Evolutionary conservation across 106 monocot species (phyloP).

Genomic region (Dioscorea dumetorum): DNA sequence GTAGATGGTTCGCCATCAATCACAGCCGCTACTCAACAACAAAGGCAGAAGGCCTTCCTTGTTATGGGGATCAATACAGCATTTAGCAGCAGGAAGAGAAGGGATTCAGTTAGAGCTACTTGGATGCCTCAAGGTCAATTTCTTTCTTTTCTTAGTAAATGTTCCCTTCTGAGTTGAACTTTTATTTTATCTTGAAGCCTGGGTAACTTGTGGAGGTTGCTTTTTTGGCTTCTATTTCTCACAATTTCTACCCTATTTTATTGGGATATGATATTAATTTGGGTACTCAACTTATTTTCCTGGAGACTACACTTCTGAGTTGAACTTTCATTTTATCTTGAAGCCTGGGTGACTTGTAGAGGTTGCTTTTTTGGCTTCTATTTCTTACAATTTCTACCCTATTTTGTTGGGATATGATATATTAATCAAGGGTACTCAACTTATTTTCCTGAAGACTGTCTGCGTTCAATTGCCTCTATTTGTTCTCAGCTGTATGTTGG

Average conservation of each 20-base stretch:
- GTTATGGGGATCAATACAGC: conserved; percentile 97
- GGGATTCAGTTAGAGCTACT: conserved; percentile 84
- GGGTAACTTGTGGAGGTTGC: neutral
- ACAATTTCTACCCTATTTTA: neutral
- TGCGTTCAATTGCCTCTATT: no score
- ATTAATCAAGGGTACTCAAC: no score
- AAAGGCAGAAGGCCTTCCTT: conserved; percentile 83
- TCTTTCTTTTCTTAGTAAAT: neutral
- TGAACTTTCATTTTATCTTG: no score
- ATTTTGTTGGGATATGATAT: neutral
- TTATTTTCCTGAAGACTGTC: no score
- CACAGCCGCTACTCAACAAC: conserved; percentile 14
- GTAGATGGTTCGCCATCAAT: conserved; percentile 33
- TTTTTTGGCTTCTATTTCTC: neutral
- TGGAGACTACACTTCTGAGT: no score
- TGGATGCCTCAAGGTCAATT: conserved; percentile 97
- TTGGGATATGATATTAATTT: neutral
- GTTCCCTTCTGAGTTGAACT: neutral
- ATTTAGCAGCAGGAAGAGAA: conserved; percentile 95
- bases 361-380: neutral
- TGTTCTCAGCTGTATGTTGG: no score
- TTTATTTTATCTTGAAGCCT: no score
- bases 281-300: no score
- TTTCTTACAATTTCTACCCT: neutral
- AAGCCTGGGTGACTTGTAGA: neutral